phyloP scores from a whole-genome alignment of 306 rosid genomes.

The Vigna nakashimae region DNA sequence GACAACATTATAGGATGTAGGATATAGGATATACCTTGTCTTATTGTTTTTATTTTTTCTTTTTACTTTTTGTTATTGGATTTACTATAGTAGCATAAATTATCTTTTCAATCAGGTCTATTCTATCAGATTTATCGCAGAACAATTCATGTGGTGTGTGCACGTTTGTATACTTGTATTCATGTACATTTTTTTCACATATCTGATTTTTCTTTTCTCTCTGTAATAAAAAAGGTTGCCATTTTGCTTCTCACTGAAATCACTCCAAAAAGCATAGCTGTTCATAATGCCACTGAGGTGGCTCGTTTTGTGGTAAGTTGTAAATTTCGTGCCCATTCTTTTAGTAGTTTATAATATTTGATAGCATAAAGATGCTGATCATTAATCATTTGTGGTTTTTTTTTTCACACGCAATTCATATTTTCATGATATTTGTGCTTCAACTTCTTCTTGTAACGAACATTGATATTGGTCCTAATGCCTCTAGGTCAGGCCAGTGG shows the following conservation, averaged over 20 bases:
- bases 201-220: slow-evolving; percentile 35
- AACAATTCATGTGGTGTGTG: slow-evolving; percentile 29
- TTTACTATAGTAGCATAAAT: slow-evolving; percentile 3
- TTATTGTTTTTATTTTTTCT: background rate
- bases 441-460: slow-evolving; percentile 39
- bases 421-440: slow-evolving; percentile 33
- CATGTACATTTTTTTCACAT: background rate
- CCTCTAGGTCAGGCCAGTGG: slow-evolving; percentile 98
- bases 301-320: slow-evolving; percentile 97
- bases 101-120: slow-evolving; percentile 15
- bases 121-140: slow-evolving; percentile 30
- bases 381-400: slow-evolving; percentile 34
- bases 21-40: slow-evolving; percentile 1
- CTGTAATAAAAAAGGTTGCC: slow-evolving; percentile 70
- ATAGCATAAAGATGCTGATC: slow-evolving; percentile 12
- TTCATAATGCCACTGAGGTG: slow-evolving; percentile 95
- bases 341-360: slow-evolving; percentile 7
- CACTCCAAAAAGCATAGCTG: slow-evolving; percentile 97
- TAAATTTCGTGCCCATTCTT: slow-evolving; percentile 15
- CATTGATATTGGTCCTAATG: slow-evolving; percentile 44
- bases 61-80: background rate
- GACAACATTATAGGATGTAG: slow-evolving; percentile 17
- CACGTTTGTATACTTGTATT: background rate
- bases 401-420: slow-evolving; percentile 30
- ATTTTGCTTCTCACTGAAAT: slow-evolving; percentile 99